Conservation (phyloP, 306 rosid species). For the apple (Malus domestica) region ASM211411v1 NC_041804.1:10765001-10765500, state of each 20-base stretch:
- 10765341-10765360: neutral
- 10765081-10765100: constrained; percentile 75
- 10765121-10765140: constrained; percentile 86
- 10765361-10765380: neutral
- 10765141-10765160: constrained; percentile 88
- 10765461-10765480: constrained; percentile 97
- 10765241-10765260: constrained; percentile 86
- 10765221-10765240: constrained; percentile 19
- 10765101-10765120: constrained; percentile 80
- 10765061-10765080: constrained; percentile 59
- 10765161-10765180: neutral
- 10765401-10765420: constrained; percentile 81
- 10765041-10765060: constrained; percentile 51
- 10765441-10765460: constrained; percentile 79
- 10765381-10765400: constrained; percentile 15
- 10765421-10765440: constrained; percentile 73
- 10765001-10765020: constrained; percentile 47
- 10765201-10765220: constrained; percentile 13
- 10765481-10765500: constrained; percentile 93
- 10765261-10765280: constrained; percentile 82
- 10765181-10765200: neutral
- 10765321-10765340: neutral
- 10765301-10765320: constrained; percentile 65
- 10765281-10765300: constrained; percentile 78
- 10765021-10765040: constrained; percentile 47